Evolutionary conservation across 2,329 filamentous ascomycete species (phyloP), one percentile per base, ranked within the genome.

Genomic region (Aspergillus sp.): DNA sequence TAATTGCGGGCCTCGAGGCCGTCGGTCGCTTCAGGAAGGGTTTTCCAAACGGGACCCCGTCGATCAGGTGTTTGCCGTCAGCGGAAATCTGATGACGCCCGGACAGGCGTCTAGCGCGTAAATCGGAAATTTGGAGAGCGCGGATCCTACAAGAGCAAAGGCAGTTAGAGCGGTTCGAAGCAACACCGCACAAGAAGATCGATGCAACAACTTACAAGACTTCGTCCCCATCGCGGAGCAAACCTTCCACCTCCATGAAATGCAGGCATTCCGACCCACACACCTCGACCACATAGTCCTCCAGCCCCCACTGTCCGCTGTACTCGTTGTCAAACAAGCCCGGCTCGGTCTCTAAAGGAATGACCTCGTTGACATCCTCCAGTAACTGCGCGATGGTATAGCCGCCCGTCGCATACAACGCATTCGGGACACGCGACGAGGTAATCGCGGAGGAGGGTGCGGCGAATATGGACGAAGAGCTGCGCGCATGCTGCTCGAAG

Each of bases 211-310:
- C 86, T 63, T 75, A 91, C 88, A 88, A 78, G 51, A 96, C 82
- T 69, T 92, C 84, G 63, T 96, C 92, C 50, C 94, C 90, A 47
- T 93, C 86, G 60, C 89, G 87, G 52, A 96, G 76, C 9, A 94
- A 76, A 42, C 81, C 80, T 13, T 79, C 76, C 5, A 95, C 80
- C 17, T 82, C 78, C 67, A 90, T 87, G 63, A 90, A 97, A 73
- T 96, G 93, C 51, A 96, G 73, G 62, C 90, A 94, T 72, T 97
- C 93, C 60, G 89, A 96, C 43, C 82, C 84, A n/a, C 80, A 80
- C 3, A 96, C 79, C 70, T 95, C 89, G 26, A 96, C 89, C 8
- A 82, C 82, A 70, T 97, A 97, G 67, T 96, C 90, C 64, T 96
- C 92, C 3, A 96, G 74, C 0, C 90, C 90, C 90, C 90, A 96